Conservation (phyloP, 495 filamentous ascomycete species). For the Neurospora sp. region DNA sequence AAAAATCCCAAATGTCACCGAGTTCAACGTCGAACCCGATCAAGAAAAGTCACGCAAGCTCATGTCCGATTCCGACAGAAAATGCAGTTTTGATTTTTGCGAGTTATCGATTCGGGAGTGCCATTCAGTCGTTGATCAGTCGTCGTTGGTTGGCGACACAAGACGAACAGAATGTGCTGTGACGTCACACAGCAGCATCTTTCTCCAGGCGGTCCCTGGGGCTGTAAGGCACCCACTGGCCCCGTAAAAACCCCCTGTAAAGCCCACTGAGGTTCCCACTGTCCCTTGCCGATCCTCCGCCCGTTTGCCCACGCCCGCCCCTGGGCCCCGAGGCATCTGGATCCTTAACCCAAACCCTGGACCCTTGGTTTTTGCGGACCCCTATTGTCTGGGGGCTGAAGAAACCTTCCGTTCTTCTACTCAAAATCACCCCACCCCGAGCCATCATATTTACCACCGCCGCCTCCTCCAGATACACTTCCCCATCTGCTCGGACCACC, state of each 20-base stretch:
- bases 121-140: neutral
- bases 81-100: neutral
- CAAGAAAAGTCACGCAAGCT: too few species aligned
- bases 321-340: neutral
- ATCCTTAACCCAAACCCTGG: neutral
- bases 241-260: neutral
- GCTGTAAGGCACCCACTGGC: neutral
- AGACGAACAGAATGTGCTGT: neutral
- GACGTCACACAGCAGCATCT: neutral
- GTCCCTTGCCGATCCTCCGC: neutral
- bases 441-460: neutral
- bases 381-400: neutral
- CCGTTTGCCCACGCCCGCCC: neutral
- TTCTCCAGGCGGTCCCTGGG: neutral
- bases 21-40: too few species aligned
- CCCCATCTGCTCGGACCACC: neutral
- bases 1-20: too few species aligned
- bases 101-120: neutral
- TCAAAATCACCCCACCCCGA: neutral
- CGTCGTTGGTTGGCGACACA: neutral
- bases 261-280: neutral
- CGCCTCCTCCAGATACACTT: neutral
- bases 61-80: neutral
- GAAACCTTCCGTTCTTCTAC: neutral
- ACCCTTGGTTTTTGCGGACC: neutral